These are phyloP conservation scores for Eutrema heterophyllum DNA, from an alignment of 345 rosid genomes.

Conservation along the genomic window DNA sequence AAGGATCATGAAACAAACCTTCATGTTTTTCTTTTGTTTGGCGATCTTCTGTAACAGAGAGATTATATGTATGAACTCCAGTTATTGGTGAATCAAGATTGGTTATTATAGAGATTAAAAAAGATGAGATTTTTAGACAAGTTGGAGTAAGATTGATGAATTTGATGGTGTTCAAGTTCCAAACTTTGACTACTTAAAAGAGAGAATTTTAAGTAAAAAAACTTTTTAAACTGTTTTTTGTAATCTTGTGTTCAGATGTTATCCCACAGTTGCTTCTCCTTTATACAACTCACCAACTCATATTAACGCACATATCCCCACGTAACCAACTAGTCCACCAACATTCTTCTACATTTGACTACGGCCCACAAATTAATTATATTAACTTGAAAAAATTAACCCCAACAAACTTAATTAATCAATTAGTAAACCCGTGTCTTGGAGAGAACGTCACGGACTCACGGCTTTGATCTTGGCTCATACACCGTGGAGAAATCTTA, in stretches of 20 bases:
- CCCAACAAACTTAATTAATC: background rate
- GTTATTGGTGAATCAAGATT: slow-evolving; percentile 5
- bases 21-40: slow-evolving; percentile 6
- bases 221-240: slow-evolving; percentile 11
- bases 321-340: slow-evolving; percentile 32
- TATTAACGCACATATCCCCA: slow-evolving; percentile 23
- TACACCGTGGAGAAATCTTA: slow-evolving; percentile 27
- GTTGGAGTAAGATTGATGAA: slow-evolving; percentile 41
- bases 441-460: slow-evolving; percentile 42
- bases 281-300: slow-evolving; percentile 29
- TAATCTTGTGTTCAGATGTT: slow-evolving; percentile 27
- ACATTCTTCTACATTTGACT: slow-evolving; percentile 27
- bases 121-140: slow-evolving; percentile 2
- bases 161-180: slow-evolving; percentile 69
- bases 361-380: background rate
- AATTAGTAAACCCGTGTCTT: slow-evolving; percentile 16
- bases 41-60: background rate
- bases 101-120: slow-evolving; percentile 7
- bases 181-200: slow-evolving; percentile 32
- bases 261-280: slow-evolving; percentile 15
- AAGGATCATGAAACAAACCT: slow-evolving; percentile 20
- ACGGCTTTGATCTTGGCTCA: slow-evolving; percentile 39
- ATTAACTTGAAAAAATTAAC: background rate
- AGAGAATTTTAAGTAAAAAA: slow-evolving; percentile 10
- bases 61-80: background rate